Base-by-base conservation (phyloP, 2,329 filamentous ascomycete genomes). In the Penicillium sclerotiorum region DNA sequence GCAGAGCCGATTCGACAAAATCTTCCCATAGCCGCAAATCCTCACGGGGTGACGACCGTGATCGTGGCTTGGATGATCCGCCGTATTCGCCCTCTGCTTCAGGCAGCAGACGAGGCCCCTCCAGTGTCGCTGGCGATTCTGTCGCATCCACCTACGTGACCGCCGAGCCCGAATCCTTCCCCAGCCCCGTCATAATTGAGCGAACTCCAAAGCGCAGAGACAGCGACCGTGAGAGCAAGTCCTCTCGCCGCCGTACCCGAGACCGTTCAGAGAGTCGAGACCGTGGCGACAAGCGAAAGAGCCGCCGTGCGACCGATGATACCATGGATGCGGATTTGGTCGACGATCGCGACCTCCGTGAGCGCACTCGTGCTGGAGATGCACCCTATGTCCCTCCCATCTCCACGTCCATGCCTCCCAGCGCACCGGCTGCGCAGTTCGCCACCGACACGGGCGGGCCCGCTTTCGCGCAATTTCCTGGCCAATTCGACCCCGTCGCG, bases 21-120 rank as follows among this genome's bases (percentile, higher is more conserved):
- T 70, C 67, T 17, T 63, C 65, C 47, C 63, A 65, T 38, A 68
- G 65, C 53, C 69, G 65, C 58, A 74, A 70, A 60, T 68, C 71
- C 48, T 62, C 73, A 67, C 70, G 72, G 67, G 69, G 70, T 73
- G 73, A 76, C 69, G 73, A 75, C 68, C 73, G 73, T 70, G 72
- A 71, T 49, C 68, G 70, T 47, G 71, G 67, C 49, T 59, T 72
- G 56, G 68, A 64, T 45, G 68, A 71, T 55, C 57, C 62, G 17
- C 48, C 58, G 46, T 66, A 67, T 47, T 45, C 61, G 36, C 56
- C 61, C 8, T 59, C 63, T 12, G 45, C 54, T 36, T 58, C 55
- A 38, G 59, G 60, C 40, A 64, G 55, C 54, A 60, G 45, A 55
- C 64, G 64, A 37, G 59, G 62, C 45, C 55, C 63, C 9, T 40